Evolutionary conservation across 164 flowering plant species (phyloP).

Genomic region (Vitis vinifera): DNA sequence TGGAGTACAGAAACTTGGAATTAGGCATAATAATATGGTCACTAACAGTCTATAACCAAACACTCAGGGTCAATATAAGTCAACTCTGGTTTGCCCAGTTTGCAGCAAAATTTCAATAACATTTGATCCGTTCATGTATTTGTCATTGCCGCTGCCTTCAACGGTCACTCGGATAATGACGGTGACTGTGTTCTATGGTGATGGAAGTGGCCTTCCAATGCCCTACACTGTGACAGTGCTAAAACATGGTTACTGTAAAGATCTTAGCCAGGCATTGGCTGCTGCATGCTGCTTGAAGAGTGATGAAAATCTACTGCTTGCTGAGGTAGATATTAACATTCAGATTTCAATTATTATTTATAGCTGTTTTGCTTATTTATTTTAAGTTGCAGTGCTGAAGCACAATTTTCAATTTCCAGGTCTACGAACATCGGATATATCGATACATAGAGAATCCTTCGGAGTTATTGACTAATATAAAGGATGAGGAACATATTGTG

Average conservation of each 20-base stretch:
- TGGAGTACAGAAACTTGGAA: too few species aligned
- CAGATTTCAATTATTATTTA: background rate
- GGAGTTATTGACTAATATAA: constrained; percentile 57
- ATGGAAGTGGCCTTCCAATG: constrained; percentile 87
- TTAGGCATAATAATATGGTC: background rate
- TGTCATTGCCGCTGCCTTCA: constrained; percentile 84
- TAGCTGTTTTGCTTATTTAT: background rate
- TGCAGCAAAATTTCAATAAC: constrained; percentile 89
- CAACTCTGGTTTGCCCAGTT: constrained; percentile 87
- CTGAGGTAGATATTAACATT: constrained; percentile 56
- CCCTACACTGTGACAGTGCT: constrained; percentile 73
- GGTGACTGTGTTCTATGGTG: constrained; percentile 70
- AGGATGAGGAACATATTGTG: constrained; percentile 80
- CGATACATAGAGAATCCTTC: constrained; percentile 62
- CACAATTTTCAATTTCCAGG: constrained; percentile 41
- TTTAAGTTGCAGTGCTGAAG: constrained; percentile 15
- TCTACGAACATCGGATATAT: constrained; percentile 60
- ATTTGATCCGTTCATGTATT: constrained; percentile 94
- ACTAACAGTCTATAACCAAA: constrained; percentile 10
- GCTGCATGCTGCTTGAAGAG: constrained; percentile 69
- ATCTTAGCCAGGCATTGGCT: constrained; percentile 63
- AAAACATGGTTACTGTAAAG: constrained; percentile 69
- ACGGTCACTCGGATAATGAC: constrained; percentile 71
- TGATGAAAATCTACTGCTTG: constrained; percentile 78
- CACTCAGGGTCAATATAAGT: constrained; percentile 91